phyloP scores from a whole-genome alignment of 139 green algal genomes.

The Zygnema cylindricum region DNA sequence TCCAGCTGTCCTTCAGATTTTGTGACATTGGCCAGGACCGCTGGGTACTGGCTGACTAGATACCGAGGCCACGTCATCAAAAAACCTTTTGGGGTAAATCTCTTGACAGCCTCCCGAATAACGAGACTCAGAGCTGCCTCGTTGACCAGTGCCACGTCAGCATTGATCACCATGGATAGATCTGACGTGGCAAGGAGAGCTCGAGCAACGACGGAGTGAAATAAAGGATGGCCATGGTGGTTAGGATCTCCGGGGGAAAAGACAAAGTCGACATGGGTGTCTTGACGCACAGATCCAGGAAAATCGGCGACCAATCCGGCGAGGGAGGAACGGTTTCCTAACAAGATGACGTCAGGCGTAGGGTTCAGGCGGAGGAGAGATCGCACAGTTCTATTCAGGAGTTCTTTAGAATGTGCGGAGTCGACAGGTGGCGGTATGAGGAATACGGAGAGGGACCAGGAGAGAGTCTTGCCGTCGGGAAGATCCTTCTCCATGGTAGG shows the following conservation, averaged over 20 bases:
- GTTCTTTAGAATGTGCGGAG: no score
- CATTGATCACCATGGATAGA: constrained; percentile 47
- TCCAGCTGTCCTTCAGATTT: not conserved
- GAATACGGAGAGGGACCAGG: no score
- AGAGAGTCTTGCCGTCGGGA: no score
- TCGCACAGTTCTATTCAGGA: no score
- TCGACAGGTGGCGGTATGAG: no score
- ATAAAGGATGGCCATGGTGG: constrained; percentile 35
- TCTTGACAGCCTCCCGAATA: no score
- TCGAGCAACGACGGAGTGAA: constrained; percentile 32
- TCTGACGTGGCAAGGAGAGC: not conserved
- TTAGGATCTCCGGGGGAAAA: no score
- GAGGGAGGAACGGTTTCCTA: constrained; percentile 30
- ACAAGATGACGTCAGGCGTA: constrained; percentile 29
- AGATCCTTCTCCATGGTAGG: no score
- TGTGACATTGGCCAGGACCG: not conserved
- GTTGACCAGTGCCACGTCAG: constrained; percentile 23
- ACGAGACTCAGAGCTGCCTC: not conserved
- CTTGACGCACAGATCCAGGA: constrained; percentile 1
- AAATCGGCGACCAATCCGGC: constrained; percentile 27
- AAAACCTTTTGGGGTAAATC: no score
- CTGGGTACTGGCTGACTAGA: not conserved
- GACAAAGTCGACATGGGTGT: constrained; percentile 20
- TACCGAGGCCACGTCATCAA: constrained; percentile 26
- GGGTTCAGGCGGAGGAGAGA: constrained; percentile 36